phyloP scores from a whole-genome alignment of 2,329 filamentous ascomycete genomes.

The Fusarium fracticaudum region DNA sequence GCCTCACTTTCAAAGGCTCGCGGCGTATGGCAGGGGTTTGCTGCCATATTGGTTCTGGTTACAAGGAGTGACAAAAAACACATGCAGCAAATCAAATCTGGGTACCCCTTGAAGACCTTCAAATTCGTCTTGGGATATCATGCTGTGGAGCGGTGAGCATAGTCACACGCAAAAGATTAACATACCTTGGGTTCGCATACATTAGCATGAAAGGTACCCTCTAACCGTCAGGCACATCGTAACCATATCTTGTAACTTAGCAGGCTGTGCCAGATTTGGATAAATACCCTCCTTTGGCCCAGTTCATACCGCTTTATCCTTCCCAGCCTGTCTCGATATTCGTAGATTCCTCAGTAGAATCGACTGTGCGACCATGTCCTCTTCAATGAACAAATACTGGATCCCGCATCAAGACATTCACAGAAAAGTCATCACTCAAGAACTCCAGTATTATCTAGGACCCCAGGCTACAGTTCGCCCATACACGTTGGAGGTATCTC shows the following conservation, averaged over 20 bases:
- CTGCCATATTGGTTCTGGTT: constrained; percentile 35
- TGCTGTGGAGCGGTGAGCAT: constrained; percentile 42
- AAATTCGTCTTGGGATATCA: constrained; percentile 32
- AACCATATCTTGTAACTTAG: constrained; percentile 26
- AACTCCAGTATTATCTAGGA: constrained; percentile 67
- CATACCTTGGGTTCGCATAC: constrained; percentile 41
- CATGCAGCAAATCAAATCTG: constrained; percentile 33
- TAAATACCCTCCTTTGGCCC: constrained; percentile 42
- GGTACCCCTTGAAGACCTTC: constrained; percentile 35
- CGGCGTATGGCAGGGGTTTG: constrained; percentile 40
- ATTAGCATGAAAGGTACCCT: constrained; percentile 38
- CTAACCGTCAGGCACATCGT: constrained; percentile 34
- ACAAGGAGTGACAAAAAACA: constrained; percentile 38
- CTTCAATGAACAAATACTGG: constrained; percentile 66
- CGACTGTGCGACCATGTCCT: constrained; percentile 39
- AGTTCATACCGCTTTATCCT: constrained; percentile 9
- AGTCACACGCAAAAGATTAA: constrained; percentile 38
- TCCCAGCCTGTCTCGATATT: constrained; percentile 22
- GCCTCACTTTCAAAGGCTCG: constrained; percentile 43
- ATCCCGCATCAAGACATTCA: constrained; percentile 68
- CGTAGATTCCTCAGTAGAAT: constrained; percentile 15
- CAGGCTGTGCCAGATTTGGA: constrained; percentile 30
- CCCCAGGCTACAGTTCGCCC: constrained; percentile 66
- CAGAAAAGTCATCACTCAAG: constrained; percentile 67
- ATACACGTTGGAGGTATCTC: constrained; percentile 64